phyloP scores from a whole-genome alignment of 257 asterid genomes.

The Rehmannia glutinosa region DNA sequence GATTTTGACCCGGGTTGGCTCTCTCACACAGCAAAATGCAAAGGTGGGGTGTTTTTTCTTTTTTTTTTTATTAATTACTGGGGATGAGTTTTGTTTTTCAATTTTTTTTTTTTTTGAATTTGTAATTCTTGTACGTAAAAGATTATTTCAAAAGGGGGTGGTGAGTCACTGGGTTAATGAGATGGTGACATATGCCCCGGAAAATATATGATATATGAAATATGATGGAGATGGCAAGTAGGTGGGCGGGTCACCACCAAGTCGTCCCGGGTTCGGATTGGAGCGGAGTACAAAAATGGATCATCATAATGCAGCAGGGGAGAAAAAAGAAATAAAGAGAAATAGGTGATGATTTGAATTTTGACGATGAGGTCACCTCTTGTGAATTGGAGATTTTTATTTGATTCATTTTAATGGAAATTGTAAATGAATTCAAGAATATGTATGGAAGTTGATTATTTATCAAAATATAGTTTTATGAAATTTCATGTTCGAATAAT shows the following conservation, averaged over 20 bases:
- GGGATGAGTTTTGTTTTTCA: neutral
- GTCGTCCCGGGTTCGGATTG: conserved; percentile 53
- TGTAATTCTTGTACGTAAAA: conserved; percentile 3
- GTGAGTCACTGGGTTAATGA: conserved; percentile 10
- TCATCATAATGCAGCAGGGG: conserved; percentile 26
- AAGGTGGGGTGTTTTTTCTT: too few species aligned
- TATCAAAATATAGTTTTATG: too few species aligned
- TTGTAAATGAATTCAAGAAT: conserved; percentile 23
- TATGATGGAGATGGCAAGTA: conserved; percentile 49
- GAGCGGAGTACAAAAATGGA: conserved; percentile 5
- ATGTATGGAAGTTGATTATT: too few species aligned
- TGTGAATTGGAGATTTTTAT: conserved; percentile 12
- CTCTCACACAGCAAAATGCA: too few species aligned
- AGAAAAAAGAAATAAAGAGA: neutral
- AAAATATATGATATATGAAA: too few species aligned
- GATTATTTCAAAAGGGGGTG: neutral
- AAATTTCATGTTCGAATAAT: too few species aligned
- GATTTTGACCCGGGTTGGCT: conserved; percentile 13
- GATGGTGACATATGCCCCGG: too few species aligned
- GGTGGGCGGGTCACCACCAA: conserved; percentile 50
- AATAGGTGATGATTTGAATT: conserved; percentile 9
- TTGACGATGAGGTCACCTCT: conserved; percentile 6
- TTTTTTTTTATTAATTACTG: too few species aligned
- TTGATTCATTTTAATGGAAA: conserved; percentile 18
- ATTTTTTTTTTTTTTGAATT: too few species aligned